Base-by-base conservation (phyloP, 306 rosid genomes). In the Coriaria nepalensis region DNA sequence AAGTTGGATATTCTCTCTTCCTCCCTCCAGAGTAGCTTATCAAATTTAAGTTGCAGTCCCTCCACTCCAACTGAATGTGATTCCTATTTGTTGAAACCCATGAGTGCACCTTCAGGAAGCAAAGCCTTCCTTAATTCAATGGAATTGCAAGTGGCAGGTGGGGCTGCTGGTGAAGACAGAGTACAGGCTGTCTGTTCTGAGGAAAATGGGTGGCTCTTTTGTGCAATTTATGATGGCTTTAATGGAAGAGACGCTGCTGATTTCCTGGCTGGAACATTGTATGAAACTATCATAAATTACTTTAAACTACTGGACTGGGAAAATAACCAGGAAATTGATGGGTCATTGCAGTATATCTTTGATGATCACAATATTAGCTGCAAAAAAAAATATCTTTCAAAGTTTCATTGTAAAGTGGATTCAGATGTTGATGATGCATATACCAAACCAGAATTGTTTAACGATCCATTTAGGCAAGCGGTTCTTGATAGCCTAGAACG, bases 101-200 rank as follows among this genome's bases (percentile, higher is more conserved):
- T 14, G 56, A 78, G 76, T 46, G 81, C 78, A 55, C 75, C 90
- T 53, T 70, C 82, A 4, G 73, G 78, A 64, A 62, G 69, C 59
- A 93, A 86, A 64, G 68, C 87, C 50, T 92, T 82, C 62, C 94
- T 92, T 58, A 82, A 55, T 73, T 74, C 71, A 13, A 49, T 53
- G 57, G 98, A 92, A 72, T 67, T 92, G 56, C 98, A 92, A 74
- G 94, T 92, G 40, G 98, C 94, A 4, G 98, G 98, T 71, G 99
- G 99, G 63, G 96, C 99, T 54, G 99, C 99, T 13, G 99, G 99
- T 49, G 99, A 92, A 73, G 99, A 92, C 60, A 78, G 99, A 73
- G 99, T 92, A 66, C 99, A 92, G 62, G 99, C 96, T 4, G 96
- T 86, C 49, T 92, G 96, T 70, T 92, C 94, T 50, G 99, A 92